Base-by-base conservation (phyloP, 148 eudicot species). In the Euryodendron excelsum region DNA sequence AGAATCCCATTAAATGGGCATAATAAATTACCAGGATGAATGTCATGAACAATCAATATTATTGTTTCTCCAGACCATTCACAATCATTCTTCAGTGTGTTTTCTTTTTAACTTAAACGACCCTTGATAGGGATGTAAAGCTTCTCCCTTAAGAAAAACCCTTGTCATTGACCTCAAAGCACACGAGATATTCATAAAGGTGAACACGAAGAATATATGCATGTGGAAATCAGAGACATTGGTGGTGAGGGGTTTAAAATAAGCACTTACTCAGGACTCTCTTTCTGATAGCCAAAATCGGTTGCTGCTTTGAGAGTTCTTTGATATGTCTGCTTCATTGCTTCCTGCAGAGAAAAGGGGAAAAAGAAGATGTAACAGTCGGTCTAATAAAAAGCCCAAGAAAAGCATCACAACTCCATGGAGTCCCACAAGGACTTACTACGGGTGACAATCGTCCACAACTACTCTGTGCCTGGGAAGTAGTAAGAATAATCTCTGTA, bases 281-380 rank as follows among this genome's bases (percentile, higher is more conserved):
- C 99, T 84, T 93, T 96, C 52, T 81, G 93, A 81, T 91, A 93
- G 69, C 99, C 97, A 53, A 91, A 93, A 84, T 96, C 99, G n/a
- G 83, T 78, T 63, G 99, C 98, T 80, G 97, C 93, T 87, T 92
- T 96, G 31, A 93, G 81, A 45, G 87, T 82, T 85, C 93, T 92
- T 77, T 92, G 91, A 72, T 96, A 92, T 2, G 98, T 93, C 84
- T 96, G 97, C 84, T 93, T 96, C 95, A 96, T 91, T 23, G 97
- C 95, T 73, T 96, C 98, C 99, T 96, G 92, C 74, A 81, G 81
- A 55, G 15, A 77, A 47, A 78, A 64, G 45, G 36, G 30, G 17
- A 69, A 23, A 30, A 11, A 28, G 61, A 39, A 18, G 44, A 34
- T 55, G 55, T 36, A 63, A 39, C 28, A 31, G 60, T 30, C 31